Conservation (phyloP, 164 flowering plant genomes). For the Macadamia integrifolia region DNA sequence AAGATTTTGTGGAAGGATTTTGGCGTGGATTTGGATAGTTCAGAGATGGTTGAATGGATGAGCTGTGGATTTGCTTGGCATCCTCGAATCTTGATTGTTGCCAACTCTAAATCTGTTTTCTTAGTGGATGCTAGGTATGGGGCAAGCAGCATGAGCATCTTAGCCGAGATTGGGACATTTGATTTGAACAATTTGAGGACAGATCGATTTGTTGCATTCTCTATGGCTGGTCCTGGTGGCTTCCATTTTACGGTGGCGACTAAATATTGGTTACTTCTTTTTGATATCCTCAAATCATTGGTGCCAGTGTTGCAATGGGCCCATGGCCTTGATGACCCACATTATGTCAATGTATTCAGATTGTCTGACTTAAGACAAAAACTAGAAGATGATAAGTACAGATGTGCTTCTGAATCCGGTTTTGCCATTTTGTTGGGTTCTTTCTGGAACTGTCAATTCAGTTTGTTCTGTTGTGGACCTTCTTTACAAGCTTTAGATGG, state of each 20-base stretch:
- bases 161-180: constrained; percentile 42
- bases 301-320: constrained; percentile 69
- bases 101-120: constrained; percentile 43
- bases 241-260: constrained; percentile 52
- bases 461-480: constrained; percentile 72
- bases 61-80: constrained; percentile 80
- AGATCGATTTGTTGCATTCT: constrained; percentile 50
- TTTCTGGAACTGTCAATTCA: constrained; percentile 60
- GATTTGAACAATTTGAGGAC: constrained; percentile 13
- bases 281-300: constrained; percentile 62
- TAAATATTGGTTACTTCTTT: constrained; percentile 38
- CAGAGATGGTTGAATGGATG: constrained; percentile 38
- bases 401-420: constrained; percentile 50
- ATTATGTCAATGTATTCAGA: constrained; percentile 35
- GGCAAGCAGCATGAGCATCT: constrained; percentile 24
- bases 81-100: constrained; percentile 58
- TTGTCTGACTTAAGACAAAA: constrained; percentile 57
- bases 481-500: constrained; percentile 18
- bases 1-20: constrained; percentile 28
- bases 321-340: constrained; percentile 50
- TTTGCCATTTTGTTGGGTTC: constrained; percentile 67
- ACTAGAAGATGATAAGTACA: constrained; percentile 20
- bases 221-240: constrained; percentile 43
- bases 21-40: constrained; percentile 11
- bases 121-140: constrained; percentile 52